A percentile compares a stretch with the other conserved stretches of the same genome.
Conservation (phyloP, 2,329 filamentous ascomycete genomes). For the Sarocladiaceae sp. region DNA sequence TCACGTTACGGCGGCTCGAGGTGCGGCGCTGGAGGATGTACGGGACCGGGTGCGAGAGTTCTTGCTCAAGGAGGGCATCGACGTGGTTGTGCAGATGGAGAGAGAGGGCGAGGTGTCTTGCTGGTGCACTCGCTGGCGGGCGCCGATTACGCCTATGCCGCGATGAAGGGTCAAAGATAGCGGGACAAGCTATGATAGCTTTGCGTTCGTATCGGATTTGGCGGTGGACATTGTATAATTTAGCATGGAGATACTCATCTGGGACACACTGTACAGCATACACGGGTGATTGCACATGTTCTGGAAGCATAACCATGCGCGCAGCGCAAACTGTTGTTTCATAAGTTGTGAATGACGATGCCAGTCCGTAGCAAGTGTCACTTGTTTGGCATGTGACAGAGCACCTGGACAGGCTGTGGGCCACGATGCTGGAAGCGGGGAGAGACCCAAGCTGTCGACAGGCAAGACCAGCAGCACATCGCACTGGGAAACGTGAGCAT, state of each 20-base stretch:
- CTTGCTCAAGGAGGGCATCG: slow-evolving; percentile 66
- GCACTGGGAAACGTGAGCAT: too few species aligned
- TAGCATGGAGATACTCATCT: not conserved
- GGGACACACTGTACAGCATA: not conserved
- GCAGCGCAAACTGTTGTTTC: too few species aligned
- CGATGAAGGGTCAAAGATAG: slow-evolving; percentile 20
- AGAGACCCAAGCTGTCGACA: too few species aligned
- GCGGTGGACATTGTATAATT: too few species aligned
- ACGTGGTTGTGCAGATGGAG: slow-evolving; percentile 85
- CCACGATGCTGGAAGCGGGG: too few species aligned
- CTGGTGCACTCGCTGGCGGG: slow-evolving; percentile 46
- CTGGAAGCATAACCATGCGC: too few species aligned
- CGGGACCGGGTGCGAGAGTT: slow-evolving; percentile 71
- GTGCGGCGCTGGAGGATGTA: slow-evolving; percentile 76
- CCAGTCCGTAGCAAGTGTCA: not conserved
- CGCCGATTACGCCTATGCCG: slow-evolving; percentile 28
- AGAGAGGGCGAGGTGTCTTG: slow-evolving; percentile 68
- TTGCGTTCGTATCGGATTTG: too few species aligned
- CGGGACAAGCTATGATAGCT: not conserved
- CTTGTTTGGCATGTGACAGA: not conserved
- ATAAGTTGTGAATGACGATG: not conserved
- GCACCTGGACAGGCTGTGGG: too few species aligned
- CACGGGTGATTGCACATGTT: not conserved
- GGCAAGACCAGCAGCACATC: too few species aligned
- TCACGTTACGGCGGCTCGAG: slow-evolving; percentile 72